Conservation (phyloP, 2,329 filamentous ascomycete genomes). For the Colletotrichum lini region DNA sequence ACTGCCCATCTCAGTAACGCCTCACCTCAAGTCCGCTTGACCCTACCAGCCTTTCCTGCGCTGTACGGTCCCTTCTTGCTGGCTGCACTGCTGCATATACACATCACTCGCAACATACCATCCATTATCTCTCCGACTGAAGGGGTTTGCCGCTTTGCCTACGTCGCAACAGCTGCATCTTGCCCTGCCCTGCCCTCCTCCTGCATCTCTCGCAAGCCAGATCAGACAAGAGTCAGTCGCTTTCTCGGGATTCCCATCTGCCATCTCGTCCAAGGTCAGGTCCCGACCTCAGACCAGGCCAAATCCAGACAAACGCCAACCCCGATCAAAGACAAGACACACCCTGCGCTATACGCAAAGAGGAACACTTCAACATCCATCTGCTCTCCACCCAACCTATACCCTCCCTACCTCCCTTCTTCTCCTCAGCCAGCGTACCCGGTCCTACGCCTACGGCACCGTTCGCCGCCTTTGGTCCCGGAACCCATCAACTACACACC, state of each 20-base stretch:
- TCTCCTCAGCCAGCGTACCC: conserved; percentile 28
- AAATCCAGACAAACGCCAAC: conserved; percentile 38
- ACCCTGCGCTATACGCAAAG: conserved; percentile 42
- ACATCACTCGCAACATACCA: conserved; percentile 19
- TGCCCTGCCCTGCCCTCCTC: neutral
- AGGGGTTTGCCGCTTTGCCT: conserved; percentile 17
- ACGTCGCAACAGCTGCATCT: conserved; percentile 23
- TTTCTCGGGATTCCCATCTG: conserved; percentile 31
- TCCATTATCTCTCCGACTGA: conserved; percentile 13
- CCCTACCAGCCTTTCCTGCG: conserved; percentile 13
- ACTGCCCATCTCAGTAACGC: conserved; percentile 10
- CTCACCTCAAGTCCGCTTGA: conserved; percentile 10
- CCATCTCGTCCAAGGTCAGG: conserved; percentile 33
- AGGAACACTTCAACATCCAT: conserved; percentile 34
- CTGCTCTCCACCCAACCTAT: conserved; percentile 27
- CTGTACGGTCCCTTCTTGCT: conserved; percentile 14
- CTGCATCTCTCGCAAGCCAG: conserved; percentile 30
- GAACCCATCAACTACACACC: conserved; percentile 24
- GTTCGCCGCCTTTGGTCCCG: conserved; percentile 37
- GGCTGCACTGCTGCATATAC: neutral
- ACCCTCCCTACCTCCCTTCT: conserved; percentile 20
- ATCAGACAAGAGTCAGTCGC: conserved; percentile 40
- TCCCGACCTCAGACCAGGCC: conserved; percentile 33
- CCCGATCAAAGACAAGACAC: conserved; percentile 36
- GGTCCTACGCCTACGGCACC: conserved; percentile 32